Conservation (phyloP, 108 stramenopile genomes). For the Stephanodiscus minutulus region DNA sequence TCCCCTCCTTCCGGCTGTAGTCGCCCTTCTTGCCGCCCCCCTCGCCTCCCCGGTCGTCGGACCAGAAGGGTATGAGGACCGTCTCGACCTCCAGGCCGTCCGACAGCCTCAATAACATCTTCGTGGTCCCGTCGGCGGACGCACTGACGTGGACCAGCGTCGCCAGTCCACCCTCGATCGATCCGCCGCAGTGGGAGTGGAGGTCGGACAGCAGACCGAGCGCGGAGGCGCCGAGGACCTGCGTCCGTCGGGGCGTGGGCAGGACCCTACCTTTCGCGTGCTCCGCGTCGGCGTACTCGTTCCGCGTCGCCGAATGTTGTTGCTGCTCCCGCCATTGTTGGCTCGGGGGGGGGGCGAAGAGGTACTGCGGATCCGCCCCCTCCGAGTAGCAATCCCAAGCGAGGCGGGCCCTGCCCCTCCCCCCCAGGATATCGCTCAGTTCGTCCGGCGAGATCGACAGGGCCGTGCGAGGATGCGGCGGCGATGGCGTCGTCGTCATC, state of each 20-base stretch:
- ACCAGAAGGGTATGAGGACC: constrained; percentile 41
- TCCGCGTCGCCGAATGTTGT: too few species aligned
- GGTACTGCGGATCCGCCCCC: constrained; percentile 64
- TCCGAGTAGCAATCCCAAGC: constrained; percentile 78
- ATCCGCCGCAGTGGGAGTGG: constrained; percentile 50
- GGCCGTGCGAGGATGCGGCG: constrained; percentile 22
- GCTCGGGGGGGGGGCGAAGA: too few species aligned
- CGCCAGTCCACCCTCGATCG: constrained; percentile 70
- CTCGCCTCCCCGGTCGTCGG: neutral
- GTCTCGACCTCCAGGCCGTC: constrained; percentile 50
- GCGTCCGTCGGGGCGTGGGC: constrained; percentile 59
- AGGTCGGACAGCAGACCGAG: constrained; percentile 45
- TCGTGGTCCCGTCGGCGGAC: constrained; percentile 62
- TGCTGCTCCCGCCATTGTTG: too few species aligned
- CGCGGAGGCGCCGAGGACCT: constrained; percentile 49
- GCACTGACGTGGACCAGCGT: constrained; percentile 55
- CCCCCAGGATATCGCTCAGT: constrained; percentile 56
- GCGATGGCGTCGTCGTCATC: neutral
- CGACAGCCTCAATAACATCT: constrained; percentile 27
- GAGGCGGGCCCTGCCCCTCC: constrained; percentile 61
- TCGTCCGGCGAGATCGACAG: constrained; percentile 73
- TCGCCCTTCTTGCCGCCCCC: neutral
- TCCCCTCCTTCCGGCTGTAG: constrained; percentile 1
- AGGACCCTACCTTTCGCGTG: constrained; percentile 18
- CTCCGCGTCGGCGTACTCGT: constrained; percentile 6